These are phyloP conservation scores for Venturia aucupariae DNA, from an alignment of 2,329 filamentous ascomycete genomes.

Conservation along the genomic window DNA sequence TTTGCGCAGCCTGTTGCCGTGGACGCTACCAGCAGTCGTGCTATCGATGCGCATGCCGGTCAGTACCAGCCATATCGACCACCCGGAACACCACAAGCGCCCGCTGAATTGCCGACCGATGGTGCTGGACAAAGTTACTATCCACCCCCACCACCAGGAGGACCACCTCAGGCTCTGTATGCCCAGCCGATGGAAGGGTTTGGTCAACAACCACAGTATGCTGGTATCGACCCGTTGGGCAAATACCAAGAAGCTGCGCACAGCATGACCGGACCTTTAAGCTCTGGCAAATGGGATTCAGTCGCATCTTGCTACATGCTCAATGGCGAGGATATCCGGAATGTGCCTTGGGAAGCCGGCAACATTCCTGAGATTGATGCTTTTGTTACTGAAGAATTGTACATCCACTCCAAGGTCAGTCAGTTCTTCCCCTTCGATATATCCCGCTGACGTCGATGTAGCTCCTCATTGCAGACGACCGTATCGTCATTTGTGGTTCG, in stretches of 20 bases:
- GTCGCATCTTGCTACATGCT: constrained; percentile 80
- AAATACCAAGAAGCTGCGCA: constrained; percentile 64
- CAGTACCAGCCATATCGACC: constrained; percentile 18
- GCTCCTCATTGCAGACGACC: constrained; percentile 73
- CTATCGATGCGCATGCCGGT: constrained; percentile 6
- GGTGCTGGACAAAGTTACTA: neutral
- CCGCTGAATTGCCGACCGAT: neutral
- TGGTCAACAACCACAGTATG: constrained; percentile 16
- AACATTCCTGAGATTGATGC: constrained; percentile 49
- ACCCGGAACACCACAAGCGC: constrained; percentile 12
- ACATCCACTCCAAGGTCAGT: constrained; percentile 54
- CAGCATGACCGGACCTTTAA: constrained; percentile 36
- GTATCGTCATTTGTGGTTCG: constrained; percentile 70
- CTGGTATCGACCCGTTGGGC: constrained; percentile 44
- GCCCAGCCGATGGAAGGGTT: constrained; percentile 14
- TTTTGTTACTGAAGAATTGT: constrained; percentile 54
- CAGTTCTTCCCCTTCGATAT: neutral
- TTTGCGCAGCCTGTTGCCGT: constrained; percentile 7
- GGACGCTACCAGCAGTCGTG: neutral
- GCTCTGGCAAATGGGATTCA: constrained; percentile 58
- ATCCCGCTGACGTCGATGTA: constrained; percentile 21
- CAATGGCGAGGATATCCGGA: constrained; percentile 58
- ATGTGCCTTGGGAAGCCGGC: constrained; percentile 50
- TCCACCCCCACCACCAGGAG: constrained; percentile 8
- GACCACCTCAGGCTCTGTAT: neutral